Conservation (phyloP, 768 basidiomycete species). For the Rhizopogon vinicolor region DNA sequence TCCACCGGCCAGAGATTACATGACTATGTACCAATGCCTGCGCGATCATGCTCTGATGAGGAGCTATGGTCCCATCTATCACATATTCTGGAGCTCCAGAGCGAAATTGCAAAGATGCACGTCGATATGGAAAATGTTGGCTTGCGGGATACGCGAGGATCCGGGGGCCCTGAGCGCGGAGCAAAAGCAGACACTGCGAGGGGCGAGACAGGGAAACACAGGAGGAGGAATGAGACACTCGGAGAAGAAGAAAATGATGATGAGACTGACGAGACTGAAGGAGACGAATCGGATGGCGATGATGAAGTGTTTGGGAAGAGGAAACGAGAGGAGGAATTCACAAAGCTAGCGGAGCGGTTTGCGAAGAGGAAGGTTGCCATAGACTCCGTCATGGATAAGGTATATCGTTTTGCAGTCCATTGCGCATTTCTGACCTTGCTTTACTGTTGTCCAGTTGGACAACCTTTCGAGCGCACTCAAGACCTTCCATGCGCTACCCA, state of each 20-base stretch:
- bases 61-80: slow-evolving; percentile 67
- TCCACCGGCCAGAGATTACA: slow-evolving; percentile 25
- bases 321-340: slow-evolving; percentile 65
- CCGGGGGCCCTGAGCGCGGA: slow-evolving; percentile 10
- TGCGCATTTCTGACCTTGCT: neutral
- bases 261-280: slow-evolving; percentile 32
- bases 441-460: slow-evolving; percentile 18
- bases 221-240: slow-evolving; percentile 29
- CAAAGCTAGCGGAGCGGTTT: slow-evolving; percentile 62
- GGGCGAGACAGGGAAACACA: slow-evolving; percentile 1
- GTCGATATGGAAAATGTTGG: slow-evolving; percentile 65
- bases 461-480: slow-evolving; percentile 31
- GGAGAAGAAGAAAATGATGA: slow-evolving; percentile 30
- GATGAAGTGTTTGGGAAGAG: slow-evolving; percentile 47
- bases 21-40: slow-evolving; percentile 10
- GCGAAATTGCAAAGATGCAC: slow-evolving; percentile 68
- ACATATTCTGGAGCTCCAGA: slow-evolving; percentile 67
- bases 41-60: slow-evolving; percentile 28
- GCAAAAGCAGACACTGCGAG: slow-evolving; percentile 13
- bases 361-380: slow-evolving; percentile 66
- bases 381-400: slow-evolving; percentile 71
- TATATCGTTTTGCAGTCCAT: slow-evolving; percentile 16
- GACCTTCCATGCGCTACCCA: slow-evolving; percentile 39
- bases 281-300: slow-evolving; percentile 23
- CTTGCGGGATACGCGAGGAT: slow-evolving; percentile 7